phyloP scores from a whole-genome alignment of 169 alveolate species.

The Blepharisma undulans region DNA sequence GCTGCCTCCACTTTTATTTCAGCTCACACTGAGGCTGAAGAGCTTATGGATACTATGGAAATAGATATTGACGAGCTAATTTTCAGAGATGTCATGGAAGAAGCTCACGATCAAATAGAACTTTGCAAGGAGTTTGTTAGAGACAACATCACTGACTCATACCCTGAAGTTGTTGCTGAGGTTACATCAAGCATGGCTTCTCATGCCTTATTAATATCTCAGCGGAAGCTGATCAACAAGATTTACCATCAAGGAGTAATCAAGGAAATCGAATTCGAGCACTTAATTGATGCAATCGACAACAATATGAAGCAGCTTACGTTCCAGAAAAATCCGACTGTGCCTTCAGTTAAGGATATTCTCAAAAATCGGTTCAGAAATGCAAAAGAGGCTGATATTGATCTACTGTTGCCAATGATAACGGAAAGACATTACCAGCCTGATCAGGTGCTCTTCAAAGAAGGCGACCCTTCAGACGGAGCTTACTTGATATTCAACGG shows the following conservation, averaged over 20 bases:
- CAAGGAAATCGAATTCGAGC: neutral
- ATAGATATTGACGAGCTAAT: neutral
- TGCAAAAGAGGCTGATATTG: neutral
- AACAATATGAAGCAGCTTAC: neutral
- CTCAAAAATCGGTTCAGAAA: constrained; percentile 16
- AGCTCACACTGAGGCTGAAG: neutral
- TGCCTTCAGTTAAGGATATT: neutral
- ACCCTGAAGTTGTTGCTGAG: constrained; percentile 24
- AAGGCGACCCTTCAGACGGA: constrained; percentile 23
- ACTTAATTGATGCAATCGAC: neutral
- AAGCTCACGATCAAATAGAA: neutral
- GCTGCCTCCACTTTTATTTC: constrained; percentile 16
- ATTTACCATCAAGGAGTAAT: constrained; percentile 29
- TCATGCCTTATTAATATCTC: neutral
- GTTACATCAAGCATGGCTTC: constrained; percentile 6
- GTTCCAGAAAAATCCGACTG: neutral
- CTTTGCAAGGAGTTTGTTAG: neutral
- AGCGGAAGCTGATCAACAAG: neutral
- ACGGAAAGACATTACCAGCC: neutral
- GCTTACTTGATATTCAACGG: constrained; percentile 27
- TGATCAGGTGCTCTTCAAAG: neutral
- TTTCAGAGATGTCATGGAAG: neutral
- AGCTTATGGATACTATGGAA: neutral
- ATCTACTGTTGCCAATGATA: neutral
- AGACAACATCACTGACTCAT: neutral